Evolutionary conservation across 768 basidiomycete species (phyloP), one percentile per base, ranked within the genome.

Genomic region (Amanita subjunquillea): DNA sequence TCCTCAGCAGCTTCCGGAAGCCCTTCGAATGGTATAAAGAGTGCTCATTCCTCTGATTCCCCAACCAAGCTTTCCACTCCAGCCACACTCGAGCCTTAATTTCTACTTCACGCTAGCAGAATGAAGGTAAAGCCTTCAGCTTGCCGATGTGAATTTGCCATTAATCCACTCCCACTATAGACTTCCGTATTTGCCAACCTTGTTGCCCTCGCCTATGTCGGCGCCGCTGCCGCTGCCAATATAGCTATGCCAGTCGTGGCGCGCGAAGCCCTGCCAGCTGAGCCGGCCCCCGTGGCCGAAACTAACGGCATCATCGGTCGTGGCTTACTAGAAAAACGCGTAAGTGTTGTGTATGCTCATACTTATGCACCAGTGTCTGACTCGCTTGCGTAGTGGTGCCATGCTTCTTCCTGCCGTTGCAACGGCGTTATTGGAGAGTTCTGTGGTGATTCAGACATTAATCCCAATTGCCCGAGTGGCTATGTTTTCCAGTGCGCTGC

Each of bases 401-500:
- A 29, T 6, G 1, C 22, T 4, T 52, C 51, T 20, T 13, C 3
- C 0, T 52, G 51, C 32, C 15, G 0, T 4, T 52, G 51, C 51
- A 52, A 52, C 23, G 5, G 23, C 7, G 6, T 34, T 22, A 43
- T 44, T 30, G 60, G 60, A 4, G 30, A 48, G 22, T 59, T 59
- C 48, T 62, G 60, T 13, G 60, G 58, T 25, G 55, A 53, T 27
- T 44, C 54, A 34, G 51, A 25, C 4, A 55, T 60, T 52, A 58
- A 56, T 52, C 55, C 58, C 20, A 22, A 52, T 38, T 61, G 60
- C 45, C 27, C 46, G 37, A 55, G 54, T 50, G 58, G 54, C 5
- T 54, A 61, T 17, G 60, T 57, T 13, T 61, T 58, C 39, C 46
- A 59, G 48, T 61, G 60, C 51, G 55, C 48, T 45, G 23, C 27